Evolutionary conservation across 108 stramenopile species (phyloP).

Genomic region (Ochromonas danica): DNA sequence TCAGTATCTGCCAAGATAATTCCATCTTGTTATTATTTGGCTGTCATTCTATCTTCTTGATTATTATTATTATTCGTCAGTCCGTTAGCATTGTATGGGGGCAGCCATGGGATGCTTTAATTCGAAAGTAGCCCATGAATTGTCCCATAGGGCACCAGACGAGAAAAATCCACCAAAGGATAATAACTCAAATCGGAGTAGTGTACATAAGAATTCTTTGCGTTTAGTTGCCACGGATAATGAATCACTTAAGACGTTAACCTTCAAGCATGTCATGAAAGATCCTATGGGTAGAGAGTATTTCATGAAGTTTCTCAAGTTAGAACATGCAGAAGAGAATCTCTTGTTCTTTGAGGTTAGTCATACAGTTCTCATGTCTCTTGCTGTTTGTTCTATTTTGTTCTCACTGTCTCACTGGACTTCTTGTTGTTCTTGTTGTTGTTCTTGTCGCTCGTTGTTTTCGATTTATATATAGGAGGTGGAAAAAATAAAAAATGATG

Average conservation of each 20-base stretch:
- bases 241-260: neutral
- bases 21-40: too few relatives aligned
- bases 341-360: slow-evolving; percentile 10
- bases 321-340: slow-evolving; percentile 22
- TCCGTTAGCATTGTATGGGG: too few relatives aligned
- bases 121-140: neutral
- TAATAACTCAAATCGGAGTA: neutral
- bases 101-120: neutral
- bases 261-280: neutral
- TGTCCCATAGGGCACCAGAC: neutral
- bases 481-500: neutral
- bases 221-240: neutral
- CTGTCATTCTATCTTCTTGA: too few relatives aligned
- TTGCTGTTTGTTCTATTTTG: too few relatives aligned
- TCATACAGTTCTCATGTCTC: neutral
- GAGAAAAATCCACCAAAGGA: neutral
- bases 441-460: too few relatives aligned
- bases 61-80: too few relatives aligned
- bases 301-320: slow-evolving; percentile 20
- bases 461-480: slow-evolving; percentile 22
- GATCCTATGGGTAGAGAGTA: neutral
- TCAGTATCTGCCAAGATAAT: too few relatives aligned
- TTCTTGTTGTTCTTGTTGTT: too few relatives aligned
- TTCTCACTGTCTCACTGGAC: too few relatives aligned
- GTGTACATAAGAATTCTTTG: neutral